Evolutionary conservation across 208 protist genomes (phyloP).

Genomic region (Leptomonas seymouri): DNA sequence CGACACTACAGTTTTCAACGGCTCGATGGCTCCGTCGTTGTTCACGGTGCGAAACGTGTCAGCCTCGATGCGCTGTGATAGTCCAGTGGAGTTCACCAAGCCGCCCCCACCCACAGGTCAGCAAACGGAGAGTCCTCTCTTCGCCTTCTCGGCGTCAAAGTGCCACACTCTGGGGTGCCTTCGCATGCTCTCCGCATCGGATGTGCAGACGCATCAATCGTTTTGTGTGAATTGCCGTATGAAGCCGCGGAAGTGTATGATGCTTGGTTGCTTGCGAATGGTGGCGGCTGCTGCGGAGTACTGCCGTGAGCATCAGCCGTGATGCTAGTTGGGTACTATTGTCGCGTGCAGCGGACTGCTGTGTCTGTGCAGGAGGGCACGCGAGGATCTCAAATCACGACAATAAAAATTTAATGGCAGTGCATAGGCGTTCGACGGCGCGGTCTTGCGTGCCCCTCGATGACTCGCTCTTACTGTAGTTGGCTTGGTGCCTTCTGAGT

Average conservation of each 20-base stretch:
- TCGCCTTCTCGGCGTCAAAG: neutral
- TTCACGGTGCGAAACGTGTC: neutral
- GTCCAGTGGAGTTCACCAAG: neutral
- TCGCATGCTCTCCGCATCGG: neutral
- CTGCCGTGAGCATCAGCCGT: constrained; percentile 10
- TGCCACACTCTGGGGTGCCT: constrained; percentile 25
- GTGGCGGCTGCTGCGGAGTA: neutral
- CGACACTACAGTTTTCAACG: too few relatives aligned
- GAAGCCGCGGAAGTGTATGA: constrained; percentile 16
- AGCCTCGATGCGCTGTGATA: neutral
- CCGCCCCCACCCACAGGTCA: neutral
- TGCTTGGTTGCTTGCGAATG: constrained; percentile 26
- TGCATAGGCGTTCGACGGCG: too few relatives aligned
- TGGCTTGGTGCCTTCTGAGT: too few relatives aligned
- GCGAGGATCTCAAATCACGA: neutral
- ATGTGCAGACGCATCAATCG: neutral
- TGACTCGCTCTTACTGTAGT: too few relatives aligned
- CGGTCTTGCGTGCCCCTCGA: too few relatives aligned
- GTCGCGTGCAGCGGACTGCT: neutral
- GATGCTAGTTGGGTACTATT: neutral
- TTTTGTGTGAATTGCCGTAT: constrained; percentile 21
- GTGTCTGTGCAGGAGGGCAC: neutral
- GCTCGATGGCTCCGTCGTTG: neutral
- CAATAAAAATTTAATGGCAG: too few relatives aligned
- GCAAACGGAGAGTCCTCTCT: neutral